Percentiles rank a stretch among this genome's conserved stretches.
phyloP scores from a whole-genome alignment of 73 alveolate species.

The Blepharisma stoltei region DNA sequence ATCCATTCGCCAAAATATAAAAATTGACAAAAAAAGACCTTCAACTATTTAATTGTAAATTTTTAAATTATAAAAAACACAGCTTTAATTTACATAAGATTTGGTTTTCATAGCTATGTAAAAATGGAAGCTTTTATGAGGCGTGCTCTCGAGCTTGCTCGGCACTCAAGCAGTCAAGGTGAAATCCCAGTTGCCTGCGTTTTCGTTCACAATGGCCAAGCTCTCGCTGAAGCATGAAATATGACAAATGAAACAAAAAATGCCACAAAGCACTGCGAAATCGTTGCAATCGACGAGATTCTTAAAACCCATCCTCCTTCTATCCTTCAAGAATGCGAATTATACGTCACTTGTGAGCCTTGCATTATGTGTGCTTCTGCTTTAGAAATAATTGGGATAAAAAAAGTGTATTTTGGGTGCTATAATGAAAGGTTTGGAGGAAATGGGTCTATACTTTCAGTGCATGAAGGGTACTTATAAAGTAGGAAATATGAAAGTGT shows the following conservation, averaged over 20 bases:
- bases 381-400: conserved; percentile 53
- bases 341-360: conserved; percentile 93
- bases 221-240: conserved; percentile 78
- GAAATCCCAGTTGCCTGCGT: conserved; percentile 97
- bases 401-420: conserved; percentile 83
- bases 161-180: conserved; percentile 53
- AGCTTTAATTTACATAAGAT: no score
- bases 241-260: conserved; percentile 76
- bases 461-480: conserved; percentile 55
- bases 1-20: no score
- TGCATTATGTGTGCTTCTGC: conserved; percentile 96
- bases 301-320: conserved; percentile 34
- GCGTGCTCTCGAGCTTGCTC: conserved; percentile 44
- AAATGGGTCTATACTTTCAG: conserved; percentile 82
- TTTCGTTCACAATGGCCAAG: conserved; percentile 54
- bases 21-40: no score
- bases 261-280: conserved; percentile 93
- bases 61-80: no score
- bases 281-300: conserved; percentile 49
- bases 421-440: conserved; percentile 94
- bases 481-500: conserved; percentile 51
- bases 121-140: conserved; percentile 27
- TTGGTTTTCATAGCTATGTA: background rate
- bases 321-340: conserved; percentile 53
- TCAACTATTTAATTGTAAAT: no score